Base-by-base conservation (phyloP, 768 basidiomycete genomes). In the Tephrocybe sp. region DNA sequence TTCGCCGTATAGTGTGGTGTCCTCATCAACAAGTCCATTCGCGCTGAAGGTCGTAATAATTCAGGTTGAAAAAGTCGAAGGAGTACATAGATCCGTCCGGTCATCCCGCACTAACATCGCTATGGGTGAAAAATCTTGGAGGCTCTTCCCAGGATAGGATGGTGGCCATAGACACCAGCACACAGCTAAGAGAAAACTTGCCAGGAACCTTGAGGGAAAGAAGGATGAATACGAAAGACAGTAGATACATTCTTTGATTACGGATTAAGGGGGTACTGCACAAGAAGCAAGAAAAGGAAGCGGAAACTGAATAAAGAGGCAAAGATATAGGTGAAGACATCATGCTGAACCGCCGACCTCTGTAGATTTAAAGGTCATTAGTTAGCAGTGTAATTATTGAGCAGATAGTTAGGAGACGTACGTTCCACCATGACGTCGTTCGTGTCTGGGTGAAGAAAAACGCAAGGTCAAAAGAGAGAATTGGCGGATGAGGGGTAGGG, bases 341-440 rank as follows among this genome's bases (percentile, higher is more conserved):
- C 21, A 55, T 48, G 49, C 53, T 32, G 45, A 51, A 19, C 53
- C 53, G 36, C 53, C 53, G n/a, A 55, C 53, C 53, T 55, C 53
- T 55, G 49, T 24, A 25, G 21, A 26, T 18, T 4, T 13, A 3
- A 26, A 16, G 18, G 44, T 15, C 21, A 11, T 1, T 19, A 38
- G n/a, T n/a, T n/a, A n/a, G n/a, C 27, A 43, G 28, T 42, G n/a
- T 8, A 21, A 9, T n/a, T n/a, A n/a, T n/a, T n/a, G 7, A 22
- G 6, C 1, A 12, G 12, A 25, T 15, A n/a, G 28, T 2, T 12
- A 24, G 13, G 11, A 30, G 21, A 79, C 85, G 56, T 73, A 94
- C 92, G 93, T 74, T 96, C 92, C 52, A 96, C 89, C 87, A 94
- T 91, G 55, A 95, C 94, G 77, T 98, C 94, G 69, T 97, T 93